phyloP scores from a whole-genome alignment of 371 early-diverging fungal genomes.

The Rhizopus microsporus region DNA sequence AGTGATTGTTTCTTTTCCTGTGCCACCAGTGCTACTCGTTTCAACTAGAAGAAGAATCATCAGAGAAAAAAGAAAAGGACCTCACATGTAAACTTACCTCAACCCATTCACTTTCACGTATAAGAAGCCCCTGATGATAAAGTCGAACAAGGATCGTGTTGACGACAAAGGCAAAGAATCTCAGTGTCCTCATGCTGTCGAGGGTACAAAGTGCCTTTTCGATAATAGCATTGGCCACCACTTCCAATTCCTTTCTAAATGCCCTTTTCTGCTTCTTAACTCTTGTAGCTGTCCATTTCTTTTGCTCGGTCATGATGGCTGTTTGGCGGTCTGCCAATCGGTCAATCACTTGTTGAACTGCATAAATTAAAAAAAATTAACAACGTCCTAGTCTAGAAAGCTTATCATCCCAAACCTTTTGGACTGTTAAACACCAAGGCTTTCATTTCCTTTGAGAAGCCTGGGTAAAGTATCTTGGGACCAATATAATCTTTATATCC shows the following conservation, averaged over 20 bases:
- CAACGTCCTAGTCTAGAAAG: not conserved
- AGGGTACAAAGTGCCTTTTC: constrained; percentile 72
- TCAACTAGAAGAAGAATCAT: constrained; percentile 41
- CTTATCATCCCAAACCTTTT: constrained; percentile 31
- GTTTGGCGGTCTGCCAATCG: constrained; percentile 50
- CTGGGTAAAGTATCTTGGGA: constrained; percentile 69
- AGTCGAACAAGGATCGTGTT: constrained; percentile 77
- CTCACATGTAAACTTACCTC: constrained; percentile 47
- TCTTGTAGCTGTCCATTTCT: constrained; percentile 26
- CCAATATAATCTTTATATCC: constrained; percentile 81
- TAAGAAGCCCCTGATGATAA: constrained; percentile 85
- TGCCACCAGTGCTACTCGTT: constrained; percentile 63
- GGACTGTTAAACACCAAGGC: constrained; percentile 52
- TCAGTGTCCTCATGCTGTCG: constrained; percentile 62
- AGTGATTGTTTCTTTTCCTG: constrained; percentile 74
- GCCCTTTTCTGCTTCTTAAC: constrained; percentile 37
- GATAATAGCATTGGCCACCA: constrained; percentile 61
- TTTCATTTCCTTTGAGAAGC: constrained; percentile 64
- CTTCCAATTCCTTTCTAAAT: constrained; percentile 52
- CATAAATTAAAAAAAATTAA: not conserved
- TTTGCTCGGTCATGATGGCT: constrained; percentile 33
- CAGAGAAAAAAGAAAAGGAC: not conserved
- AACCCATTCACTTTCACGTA: constrained; percentile 79
- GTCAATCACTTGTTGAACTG: constrained; percentile 49
- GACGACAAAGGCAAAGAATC: constrained; percentile 71